Evolutionary conservation across 116 monocot species (phyloP), one percentile per base, ranked within the genome.

Genomic region (Iris pallida): DNA sequence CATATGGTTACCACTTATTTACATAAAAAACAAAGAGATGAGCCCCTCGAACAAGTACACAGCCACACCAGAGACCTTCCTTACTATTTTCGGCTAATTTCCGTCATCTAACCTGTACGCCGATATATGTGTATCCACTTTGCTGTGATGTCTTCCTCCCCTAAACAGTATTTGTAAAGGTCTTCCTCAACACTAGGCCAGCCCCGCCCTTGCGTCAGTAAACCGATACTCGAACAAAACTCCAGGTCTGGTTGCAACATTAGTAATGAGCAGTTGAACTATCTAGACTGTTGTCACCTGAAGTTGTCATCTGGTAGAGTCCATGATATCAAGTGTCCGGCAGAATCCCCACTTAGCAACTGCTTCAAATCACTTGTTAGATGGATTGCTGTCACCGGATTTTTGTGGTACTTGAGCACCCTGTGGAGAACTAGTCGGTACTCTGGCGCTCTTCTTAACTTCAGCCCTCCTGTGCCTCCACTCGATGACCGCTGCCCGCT

Each of bases 371-470:
- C 90, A 16, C 61, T 64, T 13, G 93, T 75, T 7, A 99, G 61
- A 71, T 86, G 91, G 17, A 99, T 81, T 2, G 93, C 93, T 14
- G 86, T 88, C 6, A 99, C 93, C 18, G 99, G 93, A 65, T 93
- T 75, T 63, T 91, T 90, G 68, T 99, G 99, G 9, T 80, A 62
- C 74, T 93, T 93, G 12, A 93, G 84, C 59, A 88, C 99, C 73
- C 86, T 93, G 47, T 82, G 82, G 2, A 99, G 80, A 18, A 88
- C 56, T 42, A 99, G 52, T 57, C 77, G 75, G 74, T 99, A 99
- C 78, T 93, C 99, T 8, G 78, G 78, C 3, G 59, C 44, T 17
- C 71, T 82, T 13, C 68, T 78, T 53, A 80, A 44, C 9, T 64
- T 76, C 20, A 86, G 64, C 54, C 73, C 82, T 16, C 72, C 79